Evolutionary conservation across 192 early-diverging fungal genomes (phyloP), one percentile per base, ranked within the genome.

Genomic region (Linnemannia exigua): DNA sequence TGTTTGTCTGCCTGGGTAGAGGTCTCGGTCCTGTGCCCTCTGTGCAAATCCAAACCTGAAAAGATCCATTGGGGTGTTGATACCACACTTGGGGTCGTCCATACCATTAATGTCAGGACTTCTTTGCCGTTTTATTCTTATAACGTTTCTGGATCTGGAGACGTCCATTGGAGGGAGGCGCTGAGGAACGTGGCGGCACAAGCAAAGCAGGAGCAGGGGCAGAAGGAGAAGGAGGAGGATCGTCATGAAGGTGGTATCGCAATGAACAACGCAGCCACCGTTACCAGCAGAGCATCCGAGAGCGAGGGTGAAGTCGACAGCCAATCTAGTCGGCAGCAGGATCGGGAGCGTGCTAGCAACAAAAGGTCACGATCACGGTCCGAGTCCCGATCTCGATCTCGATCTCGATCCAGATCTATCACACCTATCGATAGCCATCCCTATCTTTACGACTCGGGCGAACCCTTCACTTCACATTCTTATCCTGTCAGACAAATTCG

Each of bases 371-470:
- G 74, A 2, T 81, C 80, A 46, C 54, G 67, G 20, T 81, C 79
- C 37, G 8, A n/a, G 6, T 76, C 76, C 16, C 33, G 25, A 20
- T 48, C 58, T 1, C 67, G 67, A 33, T 78, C 76, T 17, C 67
- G 76, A 72, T 72, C 72, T 20, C 63, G 72, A 58, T 74, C 81
- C 28, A 48, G 76, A 25, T 83, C 83, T 2, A 44, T 47, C 17
- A 85, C 83, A 5, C 83, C 83, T 4, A 85, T 85, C 19, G 83
- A 85, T n/a, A 85, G 83, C 25, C 72, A 79, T 67, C 77, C 79
- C 9, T 51, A 73, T 51, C 16, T 33, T 7, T 79, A 85, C 51
- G 74, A 75, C 19, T 46, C 74, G 3, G 28, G 58, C 9, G 66
- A 31, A 25, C 35, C 70, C 22, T 58, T 70, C 67, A 12, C 14